Base-by-base conservation (phyloP, 495 filamentous ascomycete species). In the Penicillium egyptiacum region DNA sequence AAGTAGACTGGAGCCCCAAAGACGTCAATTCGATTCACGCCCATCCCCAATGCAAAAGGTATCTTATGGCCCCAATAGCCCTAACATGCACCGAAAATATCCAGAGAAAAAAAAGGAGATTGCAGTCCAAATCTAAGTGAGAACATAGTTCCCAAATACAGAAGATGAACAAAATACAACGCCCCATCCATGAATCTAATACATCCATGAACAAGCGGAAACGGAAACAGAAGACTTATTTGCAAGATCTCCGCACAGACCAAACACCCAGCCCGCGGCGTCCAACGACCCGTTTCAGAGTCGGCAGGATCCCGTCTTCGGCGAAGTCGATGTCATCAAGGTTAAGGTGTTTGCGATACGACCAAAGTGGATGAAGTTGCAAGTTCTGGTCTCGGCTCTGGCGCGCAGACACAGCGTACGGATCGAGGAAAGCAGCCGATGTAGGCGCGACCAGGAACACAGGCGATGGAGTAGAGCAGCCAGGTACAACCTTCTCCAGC, bases 321-420 rank as follows among this genome's bases (percentile, higher is more conserved):
- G 71, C 90, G 67, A 95, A 89, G 72, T 98, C 92, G 59, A 98
- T 66, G 77, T 98, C 94, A 74, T 98, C 94, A 45, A 98, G 76
- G 61, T 92, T 96, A 23, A 98, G 65, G 71, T 98, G 94, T 45
- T 80, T 79, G 33, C 67, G 75, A 55, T 90, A 83, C 20, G 77
- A 79, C 91, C 91, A 96, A 2, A 92, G 68, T 82, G 82, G 63
- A 80, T 78, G 61, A 85, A 87, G 65, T 26, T 70, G 56, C 16
- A 74, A 56, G 43, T 65, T 46, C 1, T 65, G 59, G 4, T 52
- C 7, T 31, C 56, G 45, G 5, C 10, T 56, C 33, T 40, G 52
- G 22, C 14, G 58, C 41, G 41, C 19, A 28, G 28, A 5, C 40
- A 60, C 20, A 82, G 78, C 23, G 78, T 75, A 68, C 80, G 87